phyloP scores from a whole-genome alignment of 2,329 filamentous ascomycete genomes.

The Verticillium longisporum region DNA sequence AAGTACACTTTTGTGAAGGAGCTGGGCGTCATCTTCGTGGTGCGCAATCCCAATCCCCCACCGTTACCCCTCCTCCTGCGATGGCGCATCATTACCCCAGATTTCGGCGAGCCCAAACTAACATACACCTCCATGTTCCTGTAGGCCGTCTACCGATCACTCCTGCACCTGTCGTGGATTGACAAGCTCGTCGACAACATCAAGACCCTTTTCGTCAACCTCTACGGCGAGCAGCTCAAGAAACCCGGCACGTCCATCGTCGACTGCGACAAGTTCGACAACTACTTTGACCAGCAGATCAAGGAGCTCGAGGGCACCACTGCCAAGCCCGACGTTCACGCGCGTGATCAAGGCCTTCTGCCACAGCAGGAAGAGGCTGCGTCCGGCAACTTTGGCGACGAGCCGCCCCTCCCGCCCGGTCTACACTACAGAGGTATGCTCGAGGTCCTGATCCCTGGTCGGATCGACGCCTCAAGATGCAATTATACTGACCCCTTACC shows the following conservation, averaged over 20 bases:
- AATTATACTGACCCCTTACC: too few species aligned
- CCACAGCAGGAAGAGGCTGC: conserved; percentile 24
- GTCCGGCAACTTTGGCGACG: conserved; percentile 27
- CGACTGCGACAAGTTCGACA: conserved; percentile 74
- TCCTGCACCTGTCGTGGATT: conserved; percentile 93
- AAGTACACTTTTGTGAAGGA: conserved; percentile 94
- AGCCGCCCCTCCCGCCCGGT: conserved; percentile 23
- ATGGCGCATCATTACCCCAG: neutral
- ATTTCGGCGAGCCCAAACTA: neutral
- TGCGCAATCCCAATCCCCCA: conserved; percentile 31
- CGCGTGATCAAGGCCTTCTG: conserved; percentile 17
- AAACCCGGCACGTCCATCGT: conserved; percentile 72
- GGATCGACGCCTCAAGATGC: too few species aligned
- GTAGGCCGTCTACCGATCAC: conserved; percentile 91
- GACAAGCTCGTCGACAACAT: conserved; percentile 96
- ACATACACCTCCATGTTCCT: conserved; percentile 2
- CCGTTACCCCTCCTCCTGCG: neutral
- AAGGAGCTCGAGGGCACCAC: conserved; percentile 63
- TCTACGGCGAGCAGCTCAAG: conserved; percentile 83
- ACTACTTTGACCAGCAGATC: conserved; percentile 92
- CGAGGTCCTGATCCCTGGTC: neutral
- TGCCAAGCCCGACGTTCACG: conserved; percentile 18
- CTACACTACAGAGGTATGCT: conserved; percentile 13
- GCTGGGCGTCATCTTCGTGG: conserved; percentile 89
- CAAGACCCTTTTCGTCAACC: conserved; percentile 80